Evolutionary conservation across 2,329 filamentous ascomycete species (phyloP).

Genomic region (Pseudogymnoascus sp.): DNA sequence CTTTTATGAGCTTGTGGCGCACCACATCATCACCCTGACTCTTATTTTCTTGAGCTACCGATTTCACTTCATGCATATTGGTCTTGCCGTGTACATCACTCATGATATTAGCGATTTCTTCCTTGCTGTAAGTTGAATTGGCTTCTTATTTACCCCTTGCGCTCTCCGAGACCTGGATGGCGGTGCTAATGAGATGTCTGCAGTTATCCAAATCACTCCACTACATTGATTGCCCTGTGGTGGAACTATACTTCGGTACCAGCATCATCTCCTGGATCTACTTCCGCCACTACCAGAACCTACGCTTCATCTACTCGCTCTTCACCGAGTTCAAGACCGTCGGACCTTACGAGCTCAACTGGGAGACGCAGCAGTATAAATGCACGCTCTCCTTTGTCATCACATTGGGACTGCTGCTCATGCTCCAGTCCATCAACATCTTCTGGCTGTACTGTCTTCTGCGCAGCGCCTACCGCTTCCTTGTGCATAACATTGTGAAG

Average conservation of each 20-base stretch:
- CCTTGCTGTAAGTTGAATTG: slow-evolving; percentile 59
- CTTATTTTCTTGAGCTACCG: slow-evolving; percentile 83
- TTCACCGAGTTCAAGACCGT: slow-evolving; percentile 64
- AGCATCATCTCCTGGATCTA: slow-evolving; percentile 83
- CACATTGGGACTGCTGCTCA: slow-evolving; percentile 51
- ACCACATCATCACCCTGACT: slow-evolving; percentile 80
- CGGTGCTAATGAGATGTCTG: slow-evolving; percentile 10
- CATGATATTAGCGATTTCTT: slow-evolving; percentile 95
- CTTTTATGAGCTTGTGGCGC: slow-evolving; percentile 84
- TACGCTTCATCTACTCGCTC: slow-evolving; percentile 63
- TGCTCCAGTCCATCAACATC: slow-evolving; percentile 63
- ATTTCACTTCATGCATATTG: slow-evolving; percentile 96
- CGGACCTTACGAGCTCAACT: slow-evolving; percentile 64
- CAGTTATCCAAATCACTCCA: slow-evolving; percentile 86
- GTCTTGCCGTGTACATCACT: slow-evolving; percentile 85
- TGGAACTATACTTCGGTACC: slow-evolving; percentile 63
- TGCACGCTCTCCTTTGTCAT: slow-evolving; percentile 59
- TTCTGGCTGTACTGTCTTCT: slow-evolving; percentile 73
- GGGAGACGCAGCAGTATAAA: slow-evolving; percentile 67
- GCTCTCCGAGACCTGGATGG: background rate
- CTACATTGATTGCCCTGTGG: slow-evolving; percentile 56
- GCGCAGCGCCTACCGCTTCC: slow-evolving; percentile 61
- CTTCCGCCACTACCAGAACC: slow-evolving; percentile 72
- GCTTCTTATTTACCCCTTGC: background rate
- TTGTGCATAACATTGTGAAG: slow-evolving; percentile 48